Base-by-base conservation (phyloP, 495 filamentous ascomycete genomes). In the Chlorociboria aeruginascens region DNA sequence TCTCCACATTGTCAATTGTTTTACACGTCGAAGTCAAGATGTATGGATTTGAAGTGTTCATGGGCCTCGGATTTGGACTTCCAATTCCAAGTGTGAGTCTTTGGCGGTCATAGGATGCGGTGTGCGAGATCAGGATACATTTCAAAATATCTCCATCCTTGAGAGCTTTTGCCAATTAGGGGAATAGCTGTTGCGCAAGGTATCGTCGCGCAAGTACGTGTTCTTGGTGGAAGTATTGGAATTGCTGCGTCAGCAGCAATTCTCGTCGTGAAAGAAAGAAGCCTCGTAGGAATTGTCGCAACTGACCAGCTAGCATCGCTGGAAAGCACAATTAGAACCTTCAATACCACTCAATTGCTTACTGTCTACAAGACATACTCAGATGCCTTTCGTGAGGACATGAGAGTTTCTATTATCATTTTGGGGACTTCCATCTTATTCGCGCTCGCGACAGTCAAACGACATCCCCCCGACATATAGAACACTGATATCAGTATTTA, bases 211-310 rank as follows among this genome's bases (percentile, higher is more conserved):
- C 70, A 76, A 38, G 64, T 65, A n/a, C 65, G 71, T 14, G 64
- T 76, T 10, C 59, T 75, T 6, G 73, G 73, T 3, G 73, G 73
- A 9, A 71, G 68, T 40, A 62, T 77, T 28, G 73, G 73, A 10
- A 71, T 77, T 40, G 69, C 72, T 1, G 65, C 64, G 1, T 71
- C 69, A 7, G 69, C 71, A 2, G 66, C 64, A 28, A 69, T 72
- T n/a, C 46, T 70, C 7, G 58, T 61, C 17, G 46, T 61, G 20
- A 57, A 56, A 48, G 51, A 61, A 50, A 0, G 32, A 50, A 14
- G 45, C 63, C 9, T 11, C 17, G 16, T 39, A 1, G 57, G 50
- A 33, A 31, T 49, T 17, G 8, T 62, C 6, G 33, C 59, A 16
- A 33, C 52, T 1, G 42, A 49, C 20, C 56, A 62, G 46, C 43